Evolutionary conservation across 2,329 filamentous ascomycete genomes (phyloP).

Genomic region (Anthostomella pinea): DNA sequence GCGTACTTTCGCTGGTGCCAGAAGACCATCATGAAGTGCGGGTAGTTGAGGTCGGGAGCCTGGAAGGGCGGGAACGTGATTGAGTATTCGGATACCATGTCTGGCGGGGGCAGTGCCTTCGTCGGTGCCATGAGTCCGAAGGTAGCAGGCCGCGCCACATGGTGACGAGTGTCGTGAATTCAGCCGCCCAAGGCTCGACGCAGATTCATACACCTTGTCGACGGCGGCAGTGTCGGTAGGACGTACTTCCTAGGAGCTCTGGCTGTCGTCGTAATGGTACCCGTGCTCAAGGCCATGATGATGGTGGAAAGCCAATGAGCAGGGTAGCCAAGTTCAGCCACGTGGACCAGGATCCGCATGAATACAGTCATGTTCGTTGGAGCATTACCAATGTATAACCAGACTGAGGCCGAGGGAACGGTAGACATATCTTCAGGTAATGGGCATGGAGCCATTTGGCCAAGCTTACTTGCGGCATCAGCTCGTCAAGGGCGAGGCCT

Average conservation of each 20-base stretch:
- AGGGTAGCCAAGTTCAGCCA: constrained; percentile 14
- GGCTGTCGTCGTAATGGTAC: constrained; percentile 11
- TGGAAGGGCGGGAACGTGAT: constrained; percentile 3
- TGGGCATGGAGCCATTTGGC: constrained; percentile 15
- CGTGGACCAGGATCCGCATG: constrained; percentile 10
- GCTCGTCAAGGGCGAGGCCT: constrained; percentile 2
- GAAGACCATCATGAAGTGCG: constrained; percentile 17
- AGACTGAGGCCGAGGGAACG: constrained; percentile 4
- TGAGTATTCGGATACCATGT: constrained; percentile 11
- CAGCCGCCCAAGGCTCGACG: constrained; percentile 13
- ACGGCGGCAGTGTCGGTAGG: not conserved
- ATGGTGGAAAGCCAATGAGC: constrained; percentile 17
- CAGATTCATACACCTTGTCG: constrained; percentile 10
- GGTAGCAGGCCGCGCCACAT: constrained; percentile 11
- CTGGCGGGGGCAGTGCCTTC: constrained; percentile 7
- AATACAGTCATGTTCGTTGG: constrained; percentile 15
- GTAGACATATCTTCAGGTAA: constrained; percentile 18
- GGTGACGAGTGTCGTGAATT: constrained; percentile 14
- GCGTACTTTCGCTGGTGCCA: constrained; percentile 12
- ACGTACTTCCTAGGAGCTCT: constrained; percentile 9
- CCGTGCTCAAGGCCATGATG: constrained; percentile 7
- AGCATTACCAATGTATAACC: not conserved
- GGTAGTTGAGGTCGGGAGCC: not conserved
- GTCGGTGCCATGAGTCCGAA: constrained; percentile 6
- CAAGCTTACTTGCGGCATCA: constrained; percentile 9